phyloP scores from a whole-genome alignment of 192 early-diverging fungal species.

The Podila minutissima region DNA sequence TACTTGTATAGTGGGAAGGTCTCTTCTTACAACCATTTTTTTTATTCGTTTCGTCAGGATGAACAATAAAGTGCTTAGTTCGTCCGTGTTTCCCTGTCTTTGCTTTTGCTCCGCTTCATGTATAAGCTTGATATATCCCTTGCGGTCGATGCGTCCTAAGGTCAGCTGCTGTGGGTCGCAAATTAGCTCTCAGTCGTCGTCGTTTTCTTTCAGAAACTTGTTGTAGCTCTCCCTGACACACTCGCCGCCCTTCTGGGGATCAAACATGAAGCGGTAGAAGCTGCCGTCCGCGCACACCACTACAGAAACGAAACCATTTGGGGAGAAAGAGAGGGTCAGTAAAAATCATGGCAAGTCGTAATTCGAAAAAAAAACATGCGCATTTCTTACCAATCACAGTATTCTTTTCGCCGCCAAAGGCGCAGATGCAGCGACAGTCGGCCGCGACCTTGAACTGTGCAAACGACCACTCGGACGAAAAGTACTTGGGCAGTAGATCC shows the following conservation, averaged over 20 bases:
- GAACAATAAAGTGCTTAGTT: no score
- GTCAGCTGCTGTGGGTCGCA: not conserved
- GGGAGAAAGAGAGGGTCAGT: no score
- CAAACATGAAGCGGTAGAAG: conserved; percentile 86
- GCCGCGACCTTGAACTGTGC: conserved; percentile 83
- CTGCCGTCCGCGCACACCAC: conserved; percentile 90
- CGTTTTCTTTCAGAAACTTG: conserved; percentile 45
- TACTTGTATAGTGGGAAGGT: no score
- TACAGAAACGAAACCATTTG: conserved; percentile 21
- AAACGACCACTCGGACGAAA: conserved; percentile 95
- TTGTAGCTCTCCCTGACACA: conserved; percentile 59
- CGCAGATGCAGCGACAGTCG: conserved; percentile 84
- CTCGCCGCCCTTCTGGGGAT: conserved; percentile 78
- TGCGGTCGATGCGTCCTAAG: no score
- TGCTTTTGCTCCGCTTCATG: no score
- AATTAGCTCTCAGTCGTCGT: conserved; percentile 23
- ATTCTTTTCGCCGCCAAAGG: conserved; percentile 82
- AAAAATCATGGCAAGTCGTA: not conserved
- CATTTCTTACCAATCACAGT: conserved; percentile 68
- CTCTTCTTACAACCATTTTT: no score
- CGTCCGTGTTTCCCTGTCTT: no score
- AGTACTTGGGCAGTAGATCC: conserved; percentile 90
- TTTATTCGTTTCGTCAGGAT: no score
- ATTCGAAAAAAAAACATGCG: not conserved
- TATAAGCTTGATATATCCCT: no score